A percentile compares a stretch with the other conserved stretches of the same genome.
Evolutionary conservation across 805 yeast genomes (phyloP).

Genomic region (Kodamaea lidongshanica): DNA sequence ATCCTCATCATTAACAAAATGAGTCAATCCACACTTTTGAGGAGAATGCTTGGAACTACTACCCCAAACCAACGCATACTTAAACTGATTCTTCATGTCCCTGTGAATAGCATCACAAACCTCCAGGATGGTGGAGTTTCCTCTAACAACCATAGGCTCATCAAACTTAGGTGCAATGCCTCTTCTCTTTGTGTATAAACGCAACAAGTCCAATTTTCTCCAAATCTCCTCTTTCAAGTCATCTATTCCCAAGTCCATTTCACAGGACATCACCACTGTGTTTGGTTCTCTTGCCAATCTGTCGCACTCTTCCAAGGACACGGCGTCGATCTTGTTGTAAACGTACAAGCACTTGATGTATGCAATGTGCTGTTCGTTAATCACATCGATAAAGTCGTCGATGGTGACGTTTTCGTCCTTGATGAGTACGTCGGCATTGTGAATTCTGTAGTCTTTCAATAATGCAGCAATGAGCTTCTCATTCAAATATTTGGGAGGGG

Average conservation of each 20-base stretch:
- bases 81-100: conserved; percentile 86
- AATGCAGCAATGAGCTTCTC: conserved; percentile 74
- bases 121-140: conserved; percentile 69
- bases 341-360: conserved; percentile 90
- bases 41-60: conserved; percentile 92
- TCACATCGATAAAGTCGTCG: conserved; percentile 86
- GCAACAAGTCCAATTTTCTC: conserved; percentile 73
- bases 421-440: conserved; percentile 87
- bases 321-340: conserved; percentile 93
- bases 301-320: conserved; percentile 89
- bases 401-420: conserved; percentile 86
- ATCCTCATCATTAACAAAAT: conserved; percentile 84
- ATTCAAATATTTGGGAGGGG: conserved; percentile 76
- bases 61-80: conserved; percentile 96
- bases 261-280: conserved; percentile 92
- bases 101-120: conserved; percentile 90
- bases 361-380: conserved; percentile 80
- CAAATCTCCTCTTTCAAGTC: conserved; percentile 91
- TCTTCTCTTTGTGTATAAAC: conserved; percentile 83
- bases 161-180: conserved; percentile 74
- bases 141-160: conserved; percentile 89
- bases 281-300: conserved; percentile 87
- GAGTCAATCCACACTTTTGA: conserved; percentile 89
- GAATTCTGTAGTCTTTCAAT: conserved; percentile 80
- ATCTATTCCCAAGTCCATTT: conserved; percentile 74